Conservation (phyloP, 371 early-diverging fungal genomes). For the Massospora cicadina region DNA sequence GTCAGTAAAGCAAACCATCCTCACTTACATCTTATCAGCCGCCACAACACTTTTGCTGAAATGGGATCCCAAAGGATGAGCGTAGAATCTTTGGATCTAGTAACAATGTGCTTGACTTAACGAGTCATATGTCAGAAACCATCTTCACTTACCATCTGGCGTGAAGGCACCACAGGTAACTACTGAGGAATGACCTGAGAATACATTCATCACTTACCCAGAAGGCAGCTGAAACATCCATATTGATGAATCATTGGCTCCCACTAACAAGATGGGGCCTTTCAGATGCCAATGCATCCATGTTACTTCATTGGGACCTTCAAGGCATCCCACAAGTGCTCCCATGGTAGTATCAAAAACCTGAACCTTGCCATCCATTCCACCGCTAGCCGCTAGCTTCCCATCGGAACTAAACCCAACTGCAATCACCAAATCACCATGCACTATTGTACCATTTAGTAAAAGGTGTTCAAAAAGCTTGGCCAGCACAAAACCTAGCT, state of each 20-base stretch:
- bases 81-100: conserved; percentile 69
- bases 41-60: conserved; percentile 39
- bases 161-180: conserved; percentile 81
- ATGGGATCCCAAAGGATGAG: conserved; percentile 89
- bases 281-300: conserved; percentile 94
- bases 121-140: background rate
- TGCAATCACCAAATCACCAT: conserved; percentile 74
- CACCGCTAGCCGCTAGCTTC: conserved; percentile 69
- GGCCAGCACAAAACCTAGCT: background rate
- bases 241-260: conserved; percentile 67
- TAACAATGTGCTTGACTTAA: conserved; percentile 42
- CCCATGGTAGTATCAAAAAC: conserved; percentile 59
- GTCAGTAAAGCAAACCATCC: background rate
- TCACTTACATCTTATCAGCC: conserved; percentile 3
- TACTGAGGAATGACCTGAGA: conserved; percentile 67
- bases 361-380: conserved; percentile 86
- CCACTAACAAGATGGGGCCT: conserved; percentile 76
- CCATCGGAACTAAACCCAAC: conserved; percentile 79
- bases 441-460: too few species aligned
- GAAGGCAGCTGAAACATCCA: conserved; percentile 93
- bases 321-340: conserved; percentile 38
- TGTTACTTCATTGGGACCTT: conserved; percentile 83
- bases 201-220: conserved; percentile 83
- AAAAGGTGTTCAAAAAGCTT: background rate
- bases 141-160: conserved; percentile 40